phyloP scores from a whole-genome alignment of 768 basidiomycete species.

The Russula sp. region DNA sequence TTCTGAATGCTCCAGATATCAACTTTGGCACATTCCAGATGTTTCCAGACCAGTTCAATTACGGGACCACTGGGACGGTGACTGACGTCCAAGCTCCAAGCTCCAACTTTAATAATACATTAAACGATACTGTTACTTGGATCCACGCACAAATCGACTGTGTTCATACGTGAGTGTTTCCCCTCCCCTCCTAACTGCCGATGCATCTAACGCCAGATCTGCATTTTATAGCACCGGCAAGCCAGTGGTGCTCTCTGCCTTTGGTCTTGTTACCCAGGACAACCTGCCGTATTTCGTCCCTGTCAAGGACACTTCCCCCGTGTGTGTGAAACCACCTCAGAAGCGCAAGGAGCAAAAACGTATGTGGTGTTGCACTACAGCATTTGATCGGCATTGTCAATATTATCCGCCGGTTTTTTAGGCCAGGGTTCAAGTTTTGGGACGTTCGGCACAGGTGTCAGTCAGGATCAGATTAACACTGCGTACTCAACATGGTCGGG shows the following conservation, averaged over 20 bases:
- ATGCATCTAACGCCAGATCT: neutral
- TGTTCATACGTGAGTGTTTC: slow-evolving; percentile 27
- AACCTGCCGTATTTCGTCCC: slow-evolving; percentile 35
- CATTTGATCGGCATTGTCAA: neutral
- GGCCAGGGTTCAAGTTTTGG: slow-evolving; percentile 16
- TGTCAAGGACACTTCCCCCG: slow-evolving; percentile 33
- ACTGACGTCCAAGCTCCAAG: slow-evolving; percentile 13
- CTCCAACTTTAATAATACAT: slow-evolving; percentile 29
- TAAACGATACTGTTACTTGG: slow-evolving; percentile 37
- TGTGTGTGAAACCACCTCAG: neutral
- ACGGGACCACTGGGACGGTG: slow-evolving; percentile 25
- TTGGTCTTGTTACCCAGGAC: slow-evolving; percentile 37
- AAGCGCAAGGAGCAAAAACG: slow-evolving; percentile 13
- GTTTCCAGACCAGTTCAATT: slow-evolving; percentile 41
- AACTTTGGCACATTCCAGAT: slow-evolving; percentile 42
- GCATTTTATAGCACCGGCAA: slow-evolving; percentile 35
- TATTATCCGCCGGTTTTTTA: neutral
- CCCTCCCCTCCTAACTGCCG: neutral
- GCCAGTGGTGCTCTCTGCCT: slow-evolving; percentile 36
- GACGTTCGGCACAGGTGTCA: slow-evolving; percentile 14
- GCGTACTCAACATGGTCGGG: slow-evolving; percentile 23
- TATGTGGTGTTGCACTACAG: neutral
- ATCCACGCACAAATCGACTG: slow-evolving; percentile 34
- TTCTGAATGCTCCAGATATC: slow-evolving; percentile 37
- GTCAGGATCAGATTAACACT: slow-evolving; percentile 2